These are phyloP conservation scores for Annulohypoxylon stygium DNA, from an alignment of 495 filamentous ascomycete genomes.

Conservation along the genomic window DNA sequence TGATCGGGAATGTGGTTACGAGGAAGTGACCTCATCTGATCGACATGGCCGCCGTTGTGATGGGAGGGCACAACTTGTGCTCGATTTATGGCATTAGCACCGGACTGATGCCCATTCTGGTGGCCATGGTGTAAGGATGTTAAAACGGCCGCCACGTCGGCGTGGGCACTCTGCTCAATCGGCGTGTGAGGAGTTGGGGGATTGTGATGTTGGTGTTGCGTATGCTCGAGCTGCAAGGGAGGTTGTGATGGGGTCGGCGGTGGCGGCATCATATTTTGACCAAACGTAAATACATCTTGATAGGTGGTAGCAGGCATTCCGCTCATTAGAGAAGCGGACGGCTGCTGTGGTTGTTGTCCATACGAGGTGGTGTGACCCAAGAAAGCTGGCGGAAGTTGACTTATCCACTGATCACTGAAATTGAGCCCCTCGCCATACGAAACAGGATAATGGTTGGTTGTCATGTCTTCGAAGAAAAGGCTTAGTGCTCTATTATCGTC, in stretches of 20 bases:
- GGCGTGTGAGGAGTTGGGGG: constrained; percentile 32
- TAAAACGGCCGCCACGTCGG: constrained; percentile 45
- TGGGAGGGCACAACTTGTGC: constrained; percentile 33
- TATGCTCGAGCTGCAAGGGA: constrained; percentile 40
- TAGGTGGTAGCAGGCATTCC: constrained; percentile 34
- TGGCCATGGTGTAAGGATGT: constrained; percentile 47
- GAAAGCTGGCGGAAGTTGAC: constrained; percentile 70
- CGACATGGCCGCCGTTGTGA: constrained; percentile 19
- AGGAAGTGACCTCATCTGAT: constrained; percentile 32
- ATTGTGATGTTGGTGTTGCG: constrained; percentile 28
- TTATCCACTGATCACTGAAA: constrained; percentile 65
- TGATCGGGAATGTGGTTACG: constrained; percentile 31
- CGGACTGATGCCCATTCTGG: constrained; percentile 31
- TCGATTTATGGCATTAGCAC: constrained; percentile 27
- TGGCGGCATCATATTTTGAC: constrained; percentile 49
- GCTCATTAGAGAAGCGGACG: constrained; percentile 34
- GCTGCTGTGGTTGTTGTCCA: constrained; percentile 60
- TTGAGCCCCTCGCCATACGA: constrained; percentile 64
- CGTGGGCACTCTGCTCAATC: constrained; percentile 46
- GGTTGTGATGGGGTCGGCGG: constrained; percentile 45
- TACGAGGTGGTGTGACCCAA: constrained; percentile 73
- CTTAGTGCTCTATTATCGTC: constrained; percentile 72
- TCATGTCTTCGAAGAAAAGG: constrained; percentile 72
- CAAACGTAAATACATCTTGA: constrained; percentile 44
- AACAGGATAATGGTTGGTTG: constrained; percentile 65